These are phyloP conservation scores for Rhizophora apiculata DNA, from an alignment of 345 rosid species.

Conservation along the genomic window DNA sequence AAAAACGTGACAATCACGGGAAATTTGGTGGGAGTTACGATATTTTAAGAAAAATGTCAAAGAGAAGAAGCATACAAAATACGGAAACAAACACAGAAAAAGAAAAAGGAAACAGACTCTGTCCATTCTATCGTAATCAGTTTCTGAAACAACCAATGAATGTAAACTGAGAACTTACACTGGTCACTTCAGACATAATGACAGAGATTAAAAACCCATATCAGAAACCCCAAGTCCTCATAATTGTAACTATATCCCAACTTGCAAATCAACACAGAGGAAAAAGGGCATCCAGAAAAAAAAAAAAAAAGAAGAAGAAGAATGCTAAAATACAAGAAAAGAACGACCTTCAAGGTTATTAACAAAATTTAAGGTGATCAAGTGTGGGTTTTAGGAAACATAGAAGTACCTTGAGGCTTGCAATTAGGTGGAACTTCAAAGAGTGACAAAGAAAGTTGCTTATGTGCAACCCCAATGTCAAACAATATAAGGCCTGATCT, in stretches of 20 bases:
- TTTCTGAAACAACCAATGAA: constrained; percentile 5
- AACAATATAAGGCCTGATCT: constrained; percentile 71
- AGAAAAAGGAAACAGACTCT: constrained; percentile 9
- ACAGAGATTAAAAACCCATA: neutral
- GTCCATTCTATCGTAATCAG: neutral
- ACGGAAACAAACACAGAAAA: neutral
- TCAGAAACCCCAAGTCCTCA: neutral
- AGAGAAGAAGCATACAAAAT: neutral
- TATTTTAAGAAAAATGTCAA: neutral
- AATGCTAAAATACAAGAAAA: neutral
- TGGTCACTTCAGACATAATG: neutral
- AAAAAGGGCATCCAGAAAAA: neutral
- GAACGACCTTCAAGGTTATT: neutral
- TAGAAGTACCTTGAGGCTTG: constrained; percentile 47
- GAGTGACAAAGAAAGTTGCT: constrained; percentile 74
- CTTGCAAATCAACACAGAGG: neutral
- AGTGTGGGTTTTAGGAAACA: neutral
- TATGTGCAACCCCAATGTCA: constrained; percentile 85
- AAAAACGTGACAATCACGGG: neutral
- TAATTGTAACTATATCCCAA: neutral
- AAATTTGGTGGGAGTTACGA: neutral
- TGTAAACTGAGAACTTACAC: constrained; percentile 4
- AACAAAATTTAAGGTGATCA: neutral
- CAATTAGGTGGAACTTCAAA: constrained; percentile 87
- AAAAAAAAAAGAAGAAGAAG: neutral